These are phyloP conservation scores for Bondarzewia mesenterica DNA, from an alignment of 1,284 basidiomycete genomes.

Conservation along the genomic window DNA sequence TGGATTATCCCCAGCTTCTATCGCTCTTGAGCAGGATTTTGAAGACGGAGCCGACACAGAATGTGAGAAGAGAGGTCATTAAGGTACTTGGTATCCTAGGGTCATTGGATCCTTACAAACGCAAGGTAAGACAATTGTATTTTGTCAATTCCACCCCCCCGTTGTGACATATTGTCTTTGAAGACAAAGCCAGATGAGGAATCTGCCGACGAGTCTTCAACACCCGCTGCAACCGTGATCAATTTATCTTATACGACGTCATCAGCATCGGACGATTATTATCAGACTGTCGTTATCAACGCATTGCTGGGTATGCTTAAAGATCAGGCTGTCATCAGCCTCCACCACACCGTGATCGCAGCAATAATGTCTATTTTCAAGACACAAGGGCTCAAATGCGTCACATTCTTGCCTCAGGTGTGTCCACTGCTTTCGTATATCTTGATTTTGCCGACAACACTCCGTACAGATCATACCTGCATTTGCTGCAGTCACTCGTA, in stretches of 20 bases:
- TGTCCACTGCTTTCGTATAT: neutral
- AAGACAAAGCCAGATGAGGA: slow-evolving; percentile 76
- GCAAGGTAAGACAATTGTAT: slow-evolving; percentile 57
- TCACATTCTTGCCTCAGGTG: slow-evolving; percentile 91
- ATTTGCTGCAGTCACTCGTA: slow-evolving; percentile 84
- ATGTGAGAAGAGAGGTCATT: slow-evolving; percentile 84
- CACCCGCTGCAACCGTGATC: slow-evolving; percentile 54
- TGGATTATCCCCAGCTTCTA: slow-evolving; percentile 90
- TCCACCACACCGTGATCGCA: slow-evolving; percentile 93
- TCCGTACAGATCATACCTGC: slow-evolving; percentile 87
- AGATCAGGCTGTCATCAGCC: slow-evolving; percentile 78
- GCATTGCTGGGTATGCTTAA: slow-evolving; percentile 85
- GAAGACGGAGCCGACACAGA: slow-evolving; percentile 71
- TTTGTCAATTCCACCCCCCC: neutral
- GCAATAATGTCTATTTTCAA: slow-evolving; percentile 99
- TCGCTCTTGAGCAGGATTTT: slow-evolving; percentile 83
- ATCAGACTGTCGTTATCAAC: slow-evolving; percentile 93
- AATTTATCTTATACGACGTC: slow-evolving; percentile 41
- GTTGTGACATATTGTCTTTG: slow-evolving; percentile 9
- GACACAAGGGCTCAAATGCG: slow-evolving; percentile 95
- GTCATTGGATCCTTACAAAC: slow-evolving; percentile 94
- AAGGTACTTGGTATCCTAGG: slow-evolving; percentile 95
- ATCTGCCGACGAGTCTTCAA: slow-evolving; percentile 58
- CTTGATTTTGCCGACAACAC: slow-evolving; percentile 5
- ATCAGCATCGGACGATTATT: slow-evolving; percentile 84